phyloP scores from a whole-genome alignment of 106 monocot genomes.

The Acorus gramineus region DNA sequence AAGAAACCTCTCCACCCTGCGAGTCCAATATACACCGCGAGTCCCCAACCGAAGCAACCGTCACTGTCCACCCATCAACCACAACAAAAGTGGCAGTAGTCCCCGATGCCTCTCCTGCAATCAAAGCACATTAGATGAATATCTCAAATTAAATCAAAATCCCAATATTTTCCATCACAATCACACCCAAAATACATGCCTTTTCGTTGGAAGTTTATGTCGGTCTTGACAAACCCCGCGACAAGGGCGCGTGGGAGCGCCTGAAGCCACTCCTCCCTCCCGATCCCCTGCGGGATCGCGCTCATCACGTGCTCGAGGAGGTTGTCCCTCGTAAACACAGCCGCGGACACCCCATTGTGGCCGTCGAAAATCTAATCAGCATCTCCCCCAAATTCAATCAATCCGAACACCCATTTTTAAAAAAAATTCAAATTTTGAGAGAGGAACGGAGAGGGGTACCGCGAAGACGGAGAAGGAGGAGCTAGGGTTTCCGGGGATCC shows the following conservation, averaged over 20 bases:
- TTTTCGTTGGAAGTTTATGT: conserved; percentile 89
- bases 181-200: conserved; percentile 22
- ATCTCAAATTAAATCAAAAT: background rate
- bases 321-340: conserved; percentile 77
- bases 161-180: background rate
- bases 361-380: conserved; percentile 66
- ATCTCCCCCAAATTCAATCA: too few relatives aligned
- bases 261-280: conserved; percentile 79
- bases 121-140: background rate
- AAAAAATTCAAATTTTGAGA: background rate
- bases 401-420: background rate
- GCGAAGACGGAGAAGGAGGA: conserved; percentile 87
- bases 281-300: conserved; percentile 65
- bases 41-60: conserved; percentile 92
- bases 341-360: conserved; percentile 95
- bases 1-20: conserved; percentile 55
- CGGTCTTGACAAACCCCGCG: conserved; percentile 90
- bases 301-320: conserved; percentile 77
- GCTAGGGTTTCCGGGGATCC: conserved; percentile 49
- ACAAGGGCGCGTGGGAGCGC: conserved; percentile 79
- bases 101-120: conserved; percentile 70
- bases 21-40: conserved; percentile 89
- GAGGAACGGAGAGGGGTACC: conserved; percentile 21
- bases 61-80: conserved; percentile 82
- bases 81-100: conserved; percentile 88